Evolutionary conservation across 306 rosid species (phyloP), one percentile per base, ranked within the genome.

Genomic region (Ceratonia siliqua): DNA sequence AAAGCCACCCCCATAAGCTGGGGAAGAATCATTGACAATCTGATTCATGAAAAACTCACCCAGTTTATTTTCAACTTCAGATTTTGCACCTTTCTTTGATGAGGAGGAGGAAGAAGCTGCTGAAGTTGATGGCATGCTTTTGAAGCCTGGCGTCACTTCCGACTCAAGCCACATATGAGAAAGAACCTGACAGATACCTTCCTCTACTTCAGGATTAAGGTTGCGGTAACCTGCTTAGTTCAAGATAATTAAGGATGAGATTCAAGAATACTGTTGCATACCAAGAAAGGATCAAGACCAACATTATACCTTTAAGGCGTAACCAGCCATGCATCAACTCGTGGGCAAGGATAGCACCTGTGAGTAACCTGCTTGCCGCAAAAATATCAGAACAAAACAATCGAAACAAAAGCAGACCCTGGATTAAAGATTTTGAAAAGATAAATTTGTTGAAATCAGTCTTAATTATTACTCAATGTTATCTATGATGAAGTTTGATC

Each of bases 271-370:
- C 11, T 13, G 18, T 43, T 55, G 57, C 68, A 18, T 15, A 27
- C 57, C 28, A 70, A 45, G 27, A 43, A 50, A 68, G 35, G 24
- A 75, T 32, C 17, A 32, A 43, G 57, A 48, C 42, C 14, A 49
- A 8, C 24, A 48, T 38, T 15, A n/a, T 83, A 94, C 99, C 99
- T 84, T 90, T 95, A 38, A 95, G 94, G 75, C 99, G 98, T 83
- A 95, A 70, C 99, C 99, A 95, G 17, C 87, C 99, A 46, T 92
- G 98, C 99, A 95, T 95, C 74, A 95, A 85, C 75, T 95, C 98
- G 46, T 95, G 99, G 65, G 97, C 97, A 79, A 95, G 99, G 83
- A 95, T 95, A 18, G 99, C 96, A 57, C 99, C 98, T 10, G 99
- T 95, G 71, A 92, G 90, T 72, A 95, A 89, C 71, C 99, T 95